Conservation (phyloP, 345 rosid genomes). For the Cardamine occulta region DNA sequence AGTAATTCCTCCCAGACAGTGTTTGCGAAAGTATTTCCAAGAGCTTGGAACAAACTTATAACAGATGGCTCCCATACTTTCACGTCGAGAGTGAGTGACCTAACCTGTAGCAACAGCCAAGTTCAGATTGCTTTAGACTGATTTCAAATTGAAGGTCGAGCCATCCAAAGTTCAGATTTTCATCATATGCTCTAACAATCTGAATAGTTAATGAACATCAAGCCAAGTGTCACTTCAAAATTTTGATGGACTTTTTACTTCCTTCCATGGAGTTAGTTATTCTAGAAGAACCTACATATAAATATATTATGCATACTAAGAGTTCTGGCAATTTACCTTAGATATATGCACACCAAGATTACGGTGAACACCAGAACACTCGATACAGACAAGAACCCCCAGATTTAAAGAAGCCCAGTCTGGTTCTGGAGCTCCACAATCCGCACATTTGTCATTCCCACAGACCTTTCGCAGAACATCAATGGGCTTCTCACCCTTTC, state of each 20-base stretch:
- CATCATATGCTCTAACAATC: slow-evolving; percentile 3
- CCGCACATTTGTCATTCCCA: slow-evolving; percentile 98
- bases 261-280: neutral
- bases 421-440: slow-evolving; percentile 98
- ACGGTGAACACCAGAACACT: slow-evolving; percentile 99
- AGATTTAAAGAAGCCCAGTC: slow-evolving; percentile 99
- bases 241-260: slow-evolving; percentile 6
- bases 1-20: slow-evolving; percentile 97
- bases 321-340: slow-evolving; percentile 56
- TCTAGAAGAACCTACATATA: slow-evolving; percentile 8
- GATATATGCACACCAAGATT: slow-evolving; percentile 99
- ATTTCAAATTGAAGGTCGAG: slow-evolving; percentile 9
- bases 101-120: slow-evolving; percentile 64
- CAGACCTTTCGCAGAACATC: slow-evolving; percentile 72
- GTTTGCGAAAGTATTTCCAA: slow-evolving; percentile 90
- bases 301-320: slow-evolving; percentile 5
- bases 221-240: slow-evolving; percentile 13
- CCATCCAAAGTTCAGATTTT: slow-evolving; percentile 25
- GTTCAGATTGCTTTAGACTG: too few relatives aligned
- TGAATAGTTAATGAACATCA: too few relatives aligned
- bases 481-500: slow-evolving; percentile 86
- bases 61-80: slow-evolving; percentile 99
- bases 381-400: slow-evolving; percentile 97
- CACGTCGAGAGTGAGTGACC: slow-evolving; percentile 98
- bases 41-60: slow-evolving; percentile 89